Percentiles rank a stretch among this genome's conserved stretches.
Conservation (phyloP, 768 basidiomycete species). For the Leccinellum albellum region DNA sequence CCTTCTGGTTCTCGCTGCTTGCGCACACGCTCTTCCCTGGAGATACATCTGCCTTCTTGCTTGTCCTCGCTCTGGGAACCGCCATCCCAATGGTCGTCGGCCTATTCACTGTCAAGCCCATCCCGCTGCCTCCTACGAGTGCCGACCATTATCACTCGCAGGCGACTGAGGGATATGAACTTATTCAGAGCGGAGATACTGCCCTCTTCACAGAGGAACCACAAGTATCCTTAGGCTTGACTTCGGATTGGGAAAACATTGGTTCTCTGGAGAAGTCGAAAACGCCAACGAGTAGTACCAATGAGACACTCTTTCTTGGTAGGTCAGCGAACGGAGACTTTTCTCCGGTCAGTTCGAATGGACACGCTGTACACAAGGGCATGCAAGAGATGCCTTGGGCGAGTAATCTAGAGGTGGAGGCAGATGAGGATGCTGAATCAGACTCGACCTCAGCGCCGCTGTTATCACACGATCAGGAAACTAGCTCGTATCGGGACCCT, state of each 20-base stretch:
- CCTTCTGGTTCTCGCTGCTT: slow-evolving; percentile 82
- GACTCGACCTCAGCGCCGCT: slow-evolving; percentile 22
- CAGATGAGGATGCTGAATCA: slow-evolving; percentile 5
- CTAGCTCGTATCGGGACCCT: slow-evolving; percentile 22
- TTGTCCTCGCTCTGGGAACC: slow-evolving; percentile 75
- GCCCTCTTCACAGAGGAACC: slow-evolving; percentile 24
- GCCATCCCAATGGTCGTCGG: slow-evolving; percentile 76
- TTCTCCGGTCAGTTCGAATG: no score
- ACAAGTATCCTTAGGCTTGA: slow-evolving; percentile 11
- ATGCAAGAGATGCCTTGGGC: no score
- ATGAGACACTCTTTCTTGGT: no score
- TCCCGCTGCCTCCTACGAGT: slow-evolving; percentile 51
- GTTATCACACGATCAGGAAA: slow-evolving; percentile 17
- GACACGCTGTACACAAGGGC: no score
- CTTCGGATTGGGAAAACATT: no score
- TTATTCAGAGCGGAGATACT: slow-evolving; percentile 14
- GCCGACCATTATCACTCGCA: not conserved
- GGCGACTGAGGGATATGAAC: slow-evolving; percentile 17
- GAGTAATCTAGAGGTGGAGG: not conserved
- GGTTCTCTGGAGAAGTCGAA: no score
- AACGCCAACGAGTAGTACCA: no score
- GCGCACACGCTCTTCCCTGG: slow-evolving; percentile 72
- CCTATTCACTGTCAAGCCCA: slow-evolving; percentile 63
- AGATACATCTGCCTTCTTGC: slow-evolving; percentile 72
- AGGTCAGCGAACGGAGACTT: no score